phyloP scores from a whole-genome alignment of 1,284 basidiomycete species.

The Ustilago xerochloae region DNA sequence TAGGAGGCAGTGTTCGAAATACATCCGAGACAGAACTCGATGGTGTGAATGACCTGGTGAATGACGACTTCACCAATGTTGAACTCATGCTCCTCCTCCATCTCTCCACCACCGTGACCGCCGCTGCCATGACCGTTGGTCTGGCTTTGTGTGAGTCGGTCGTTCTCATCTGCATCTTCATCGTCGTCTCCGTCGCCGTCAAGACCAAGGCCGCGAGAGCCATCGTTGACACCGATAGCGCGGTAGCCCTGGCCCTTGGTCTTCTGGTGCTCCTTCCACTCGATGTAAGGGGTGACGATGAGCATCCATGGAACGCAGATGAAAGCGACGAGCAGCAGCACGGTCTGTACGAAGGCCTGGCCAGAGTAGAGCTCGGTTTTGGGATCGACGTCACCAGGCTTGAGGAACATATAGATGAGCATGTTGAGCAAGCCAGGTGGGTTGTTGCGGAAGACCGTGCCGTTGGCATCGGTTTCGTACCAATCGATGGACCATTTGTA shows the following conservation, averaged over 20 bases:
- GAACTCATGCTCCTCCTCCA: slow-evolving; percentile 72
- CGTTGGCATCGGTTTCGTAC: slow-evolving; percentile 74
- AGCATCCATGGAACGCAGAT: slow-evolving; percentile 97
- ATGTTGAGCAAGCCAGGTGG: slow-evolving; percentile 83
- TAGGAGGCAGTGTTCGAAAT: slow-evolving; percentile 99
- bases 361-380: slow-evolving; percentile 83
- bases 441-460: slow-evolving; percentile 70
- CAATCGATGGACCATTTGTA: slow-evolving; percentile 98
- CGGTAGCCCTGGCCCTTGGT: slow-evolving; percentile 86
- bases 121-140: slow-evolving; percentile 80
- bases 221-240: slow-evolving; percentile 69
- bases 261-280: slow-evolving; percentile 89
- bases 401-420: slow-evolving; percentile 68
- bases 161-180: slow-evolving; percentile 71
- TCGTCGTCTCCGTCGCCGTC: slow-evolving; percentile 52
- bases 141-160: slow-evolving; percentile 66
- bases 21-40: slow-evolving; percentile 95
- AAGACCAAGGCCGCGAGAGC: slow-evolving; percentile 48
- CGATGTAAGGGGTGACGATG: slow-evolving; percentile 89
- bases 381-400: slow-evolving; percentile 73
- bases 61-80: slow-evolving; percentile 95
- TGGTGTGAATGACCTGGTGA: slow-evolving; percentile 83
- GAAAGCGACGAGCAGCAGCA: slow-evolving; percentile 82
- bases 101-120: slow-evolving; percentile 78
- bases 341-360: slow-evolving; percentile 85